Evolutionary conservation across 148 eudicot genomes (phyloP).

Genomic region (Chenopodium quinoa): DNA sequence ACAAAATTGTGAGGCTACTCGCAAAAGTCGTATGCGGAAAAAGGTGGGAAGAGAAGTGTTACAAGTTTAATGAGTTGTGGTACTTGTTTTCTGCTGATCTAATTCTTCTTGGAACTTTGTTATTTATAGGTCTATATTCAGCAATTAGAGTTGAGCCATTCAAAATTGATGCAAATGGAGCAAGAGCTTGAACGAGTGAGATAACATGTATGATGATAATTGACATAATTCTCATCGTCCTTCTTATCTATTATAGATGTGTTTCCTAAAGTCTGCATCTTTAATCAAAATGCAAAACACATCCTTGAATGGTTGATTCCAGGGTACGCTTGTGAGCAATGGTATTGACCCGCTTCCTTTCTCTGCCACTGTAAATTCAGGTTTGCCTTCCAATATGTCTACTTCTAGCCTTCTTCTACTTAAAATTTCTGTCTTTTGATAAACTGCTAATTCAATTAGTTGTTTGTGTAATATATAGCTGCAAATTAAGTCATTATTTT

Average conservation of each 20-base stretch:
- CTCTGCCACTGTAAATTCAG: constrained; percentile 62
- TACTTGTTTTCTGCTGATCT: constrained; percentile 12
- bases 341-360: constrained; percentile 55
- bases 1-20: constrained; percentile 98
- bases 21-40: constrained; percentile 91
- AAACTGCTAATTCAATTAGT: no score
- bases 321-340: constrained; percentile 62
- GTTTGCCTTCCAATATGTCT: constrained; percentile 41
- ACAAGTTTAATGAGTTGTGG: background rate
- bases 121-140: constrained; percentile 79
- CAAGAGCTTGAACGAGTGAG: constrained; percentile 80
- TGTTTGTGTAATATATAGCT: no score
- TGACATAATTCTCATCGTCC: no score
- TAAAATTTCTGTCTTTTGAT: background rate
- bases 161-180: constrained; percentile 78
- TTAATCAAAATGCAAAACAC: constrained; percentile 8
- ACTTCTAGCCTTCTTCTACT: constrained; percentile 3
- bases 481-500: no score
- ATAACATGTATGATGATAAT: constrained; percentile 58
- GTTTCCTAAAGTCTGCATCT: background rate
- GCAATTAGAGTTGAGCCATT: constrained; percentile 78
- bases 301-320: constrained; percentile 30
- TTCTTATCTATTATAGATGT: no score
- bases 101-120: constrained; percentile 11
- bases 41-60: constrained; percentile 48